A percentile compares a stretch with the other conserved stretches of the same genome.
phyloP scores from a whole-genome alignment of 768 basidiomycete genomes.

The Phanerochaete sordida region DNA sequence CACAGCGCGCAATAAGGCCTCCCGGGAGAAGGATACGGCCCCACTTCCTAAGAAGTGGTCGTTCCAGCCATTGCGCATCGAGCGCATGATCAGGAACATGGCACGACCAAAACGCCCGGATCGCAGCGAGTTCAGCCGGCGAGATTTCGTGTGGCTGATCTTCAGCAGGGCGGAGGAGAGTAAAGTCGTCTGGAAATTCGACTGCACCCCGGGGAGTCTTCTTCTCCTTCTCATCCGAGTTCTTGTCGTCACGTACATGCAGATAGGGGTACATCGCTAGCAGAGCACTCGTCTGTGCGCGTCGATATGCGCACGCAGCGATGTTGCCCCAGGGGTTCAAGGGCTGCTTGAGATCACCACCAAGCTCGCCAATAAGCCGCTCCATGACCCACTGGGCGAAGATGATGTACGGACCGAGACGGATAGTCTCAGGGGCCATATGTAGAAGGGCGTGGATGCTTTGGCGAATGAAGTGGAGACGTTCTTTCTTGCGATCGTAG shows the following conservation, averaged over 20 bases:
- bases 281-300: slow-evolving; percentile 23
- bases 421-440: slow-evolving; percentile 17
- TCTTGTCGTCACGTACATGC: no score
- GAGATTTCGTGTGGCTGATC: no score
- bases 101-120: no score
- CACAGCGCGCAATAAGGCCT: no score
- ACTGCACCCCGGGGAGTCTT: slow-evolving; percentile 3
- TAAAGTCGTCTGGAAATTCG: slow-evolving; percentile 23
- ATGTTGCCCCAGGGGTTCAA: slow-evolving; percentile 24
- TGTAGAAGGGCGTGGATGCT: slow-evolving; percentile 32
- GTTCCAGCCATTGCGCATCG: no score
- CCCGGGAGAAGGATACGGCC: no score
- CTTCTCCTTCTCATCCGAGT: background rate
- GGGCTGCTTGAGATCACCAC: slow-evolving; percentile 23
- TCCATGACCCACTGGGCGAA: slow-evolving; percentile 24
- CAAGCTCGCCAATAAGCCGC: slow-evolving; percentile 22
- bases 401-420: slow-evolving; percentile 16
- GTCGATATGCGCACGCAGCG: slow-evolving; percentile 16
- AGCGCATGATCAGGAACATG: no score
- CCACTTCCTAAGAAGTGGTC: no score
- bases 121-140: no score
- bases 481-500: slow-evolving; percentile 22
- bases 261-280: slow-evolving; percentile 21
- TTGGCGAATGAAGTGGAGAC: slow-evolving; percentile 32
- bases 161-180: slow-evolving; percentile 14